Base-by-base conservation (phyloP, 2,329 filamentous ascomycete genomes). In the Paraconiothyrium brasiliense region DNA sequence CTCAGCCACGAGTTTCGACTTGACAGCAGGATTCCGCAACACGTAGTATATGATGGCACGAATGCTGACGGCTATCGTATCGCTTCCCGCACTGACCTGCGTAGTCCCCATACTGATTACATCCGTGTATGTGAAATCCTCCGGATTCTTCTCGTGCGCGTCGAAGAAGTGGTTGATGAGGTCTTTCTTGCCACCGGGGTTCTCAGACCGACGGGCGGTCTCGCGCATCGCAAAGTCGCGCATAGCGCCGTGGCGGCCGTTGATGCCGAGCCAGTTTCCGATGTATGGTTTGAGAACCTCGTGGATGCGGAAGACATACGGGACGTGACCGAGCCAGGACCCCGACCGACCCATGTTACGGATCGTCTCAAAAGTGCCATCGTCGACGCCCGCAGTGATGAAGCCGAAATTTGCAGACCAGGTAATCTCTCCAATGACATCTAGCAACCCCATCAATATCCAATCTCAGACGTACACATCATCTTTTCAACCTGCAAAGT, bases 401-500 rank as follows among this genome's bases (percentile, higher is more conserved):
- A 79, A 80, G 22, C 75, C 74, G 58, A 80, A 80, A 27, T 67
- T 67, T 50, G 74, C 71, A 22, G 72, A 74, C 59, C 79, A 80
- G 1, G 78, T 79, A n/a, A 81, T 64, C 63, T 79, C 77, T 30
- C 79, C 79, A 30, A 80, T 80, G n/a, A 81, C 71, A 64, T 81
- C 78, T 77, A 27, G 14, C 9, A 20, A 13, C 3, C n/a, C 16
- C 10, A 35, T 50, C 4, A 50, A 6, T 14, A 11, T 35, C n/a
- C 7, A 3, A n/a, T n/a, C 32, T 35, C 30, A 13, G 7, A 34
- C 8, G 2, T 10, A 2, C 34, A 20, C 4, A 11, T 7, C 24
- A 10, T 10, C 10, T 24, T 2, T 2, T 6, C 1, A 9, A 7
- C 11, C 6, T 46, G 20, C 20, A 24, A 4, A 6, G n/a, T 22